A percentile compares a stretch with the other conserved stretches of the same genome.
Conservation (phyloP, 192 early-diverging fungal genomes). For the Backusella tarrabulga region DNA sequence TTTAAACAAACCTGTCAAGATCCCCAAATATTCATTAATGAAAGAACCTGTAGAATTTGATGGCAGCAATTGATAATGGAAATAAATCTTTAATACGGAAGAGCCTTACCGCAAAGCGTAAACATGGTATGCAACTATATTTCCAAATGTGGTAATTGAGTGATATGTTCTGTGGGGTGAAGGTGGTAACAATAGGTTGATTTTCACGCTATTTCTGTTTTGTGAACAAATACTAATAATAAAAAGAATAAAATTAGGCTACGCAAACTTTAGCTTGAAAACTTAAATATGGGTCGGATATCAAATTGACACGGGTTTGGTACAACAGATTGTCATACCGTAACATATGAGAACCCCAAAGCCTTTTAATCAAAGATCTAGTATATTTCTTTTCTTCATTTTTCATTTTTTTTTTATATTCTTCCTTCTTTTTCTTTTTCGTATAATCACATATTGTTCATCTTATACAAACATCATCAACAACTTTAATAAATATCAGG, state of each 20-base stretch:
- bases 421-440: neutral
- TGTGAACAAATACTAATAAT: neutral
- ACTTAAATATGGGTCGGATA: neutral
- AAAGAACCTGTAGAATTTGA: neutral
- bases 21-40: neutral
- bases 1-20: too few species aligned
- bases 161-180: neutral
- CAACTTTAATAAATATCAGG: neutral
- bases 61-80: neutral
- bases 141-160: neutral
- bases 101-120: neutral
- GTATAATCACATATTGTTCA: neutral
- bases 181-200: neutral
- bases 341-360: neutral
- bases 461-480: neutral
- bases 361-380: neutral
- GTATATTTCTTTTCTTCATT: neutral
- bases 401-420: neutral
- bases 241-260: neutral
- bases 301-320: slow-evolving; percentile 11
- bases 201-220: neutral
- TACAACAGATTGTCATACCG: neutral
- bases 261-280: neutral
- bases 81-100: neutral
- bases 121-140: neutral